Evolutionary conservation across 306 rosid species (phyloP), one percentile per base, ranked within the genome.

Genomic region (Biancaea sappan): DNA sequence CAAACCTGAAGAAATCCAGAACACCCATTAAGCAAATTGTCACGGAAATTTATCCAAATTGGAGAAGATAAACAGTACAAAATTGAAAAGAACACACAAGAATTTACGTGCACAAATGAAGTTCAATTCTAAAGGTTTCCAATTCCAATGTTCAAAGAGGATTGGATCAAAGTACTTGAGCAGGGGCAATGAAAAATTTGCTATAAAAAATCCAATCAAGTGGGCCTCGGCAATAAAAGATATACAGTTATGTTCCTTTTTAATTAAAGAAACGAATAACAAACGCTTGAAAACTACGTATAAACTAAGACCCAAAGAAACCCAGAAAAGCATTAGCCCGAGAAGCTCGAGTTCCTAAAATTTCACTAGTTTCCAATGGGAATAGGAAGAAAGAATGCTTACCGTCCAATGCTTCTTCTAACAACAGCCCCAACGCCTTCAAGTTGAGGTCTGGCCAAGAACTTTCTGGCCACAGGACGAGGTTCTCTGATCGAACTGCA

Each of bases 321-420:
- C 64, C 52, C 69, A 65, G 7, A 65, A 69, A 41, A 71, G 59
- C 63, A 75, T 79, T 46, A 80, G 57, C 56, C 22, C 72, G 53
- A 77, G 75, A 58, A 16, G 11, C 56, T 75, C 31, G 83, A 66
- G 50, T 16, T 15, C 24, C 6, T 6, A 4, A 77, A 66, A 0
- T n/a, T 66, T 21, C 13, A 54, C 25, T 22, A 8, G 3, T 21
- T 41, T 32, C 54, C 73, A 75, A 50, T 28, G 37, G 65, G 16
- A n/a, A 69, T 35, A 2, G 6, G 21, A 8, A 15, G 50, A 56
- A 68, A 77, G 22, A 29, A 60, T 13, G 35, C 66, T 59, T 80
- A 90, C 99, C 99, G 56, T 74, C 99, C 99, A 57, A 94, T 92
- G 90, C 99, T 94, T 80, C 99, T 90, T 77, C 99, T 84, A 70